Evolutionary conservation across 2,329 filamentous ascomycete genomes (phyloP), one percentile per base, ranked within the genome.

Genomic region (Colletotrichum siamense): DNA sequence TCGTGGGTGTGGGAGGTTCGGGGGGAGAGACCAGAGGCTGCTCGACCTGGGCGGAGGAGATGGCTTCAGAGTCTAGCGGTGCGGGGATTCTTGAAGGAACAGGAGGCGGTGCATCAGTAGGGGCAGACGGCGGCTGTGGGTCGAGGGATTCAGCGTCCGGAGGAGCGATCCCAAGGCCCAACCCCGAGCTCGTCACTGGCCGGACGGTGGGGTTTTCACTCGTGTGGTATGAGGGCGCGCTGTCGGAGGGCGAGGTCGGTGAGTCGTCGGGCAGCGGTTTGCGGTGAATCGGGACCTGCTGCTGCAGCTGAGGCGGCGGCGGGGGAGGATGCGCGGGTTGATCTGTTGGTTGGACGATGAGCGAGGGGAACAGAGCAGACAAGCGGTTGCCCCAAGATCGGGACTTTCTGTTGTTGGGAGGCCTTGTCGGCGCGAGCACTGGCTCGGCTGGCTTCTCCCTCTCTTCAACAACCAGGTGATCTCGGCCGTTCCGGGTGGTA

Each of bases 291-390:
- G 71, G 71, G 30, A 74, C 39, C 61, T 79, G 71, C 77, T 55
- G 78, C 74, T 66, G 78, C 71, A 70, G 52, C 71, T 69, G 57
- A 72, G 69, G 63, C 70, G 28, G 73, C n/a, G 62, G 44, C 61
- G 34, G 73, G 18, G 77, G 68, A 59, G 78, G 71, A 70, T 79
- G 78, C 39, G 39, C 39, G 39, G 78, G 71, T 44, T 80, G 71
- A 77, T 85, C 84, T 82, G 81, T 74, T 66, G 81, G 77, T 57
- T 82, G 81, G 72, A 82, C 69, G 63, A 83, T 86, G 82, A 87
- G 85, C 79, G 83, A 82, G 64, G 84, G 85, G 63, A 86, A 79
- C 57, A 86, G 79, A 24, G 83, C 81, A 57, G 84, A 85, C 59
- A 85, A 76, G 74, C 85, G 84, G 65, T 81, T 79, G 72, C 81